Evolutionary conservation across 768 basidiomycete species (phyloP).

Genomic region (Boletus sp.): DNA sequence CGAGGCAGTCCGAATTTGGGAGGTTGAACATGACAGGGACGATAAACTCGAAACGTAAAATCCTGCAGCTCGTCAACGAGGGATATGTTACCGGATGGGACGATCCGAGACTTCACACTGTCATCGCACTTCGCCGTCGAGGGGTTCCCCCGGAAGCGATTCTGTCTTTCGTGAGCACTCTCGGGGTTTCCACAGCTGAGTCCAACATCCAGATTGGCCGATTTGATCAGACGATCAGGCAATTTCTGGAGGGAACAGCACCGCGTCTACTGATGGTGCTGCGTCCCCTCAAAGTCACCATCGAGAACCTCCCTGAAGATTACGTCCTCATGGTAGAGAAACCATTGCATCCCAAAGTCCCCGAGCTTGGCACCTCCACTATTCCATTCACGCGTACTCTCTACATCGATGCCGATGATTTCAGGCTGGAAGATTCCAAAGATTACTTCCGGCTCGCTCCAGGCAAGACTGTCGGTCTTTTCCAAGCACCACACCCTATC

Average conservation of each 20-base stretch:
- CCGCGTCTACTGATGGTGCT: slow-evolving; percentile 91
- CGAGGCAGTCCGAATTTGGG: slow-evolving; percentile 95
- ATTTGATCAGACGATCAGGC: slow-evolving; percentile 87
- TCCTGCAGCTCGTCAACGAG: slow-evolving; percentile 82
- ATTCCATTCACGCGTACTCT: slow-evolving; percentile 87
- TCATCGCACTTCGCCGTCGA: slow-evolving; percentile 91
- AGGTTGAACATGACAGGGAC: slow-evolving; percentile 91
- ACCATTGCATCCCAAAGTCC: slow-evolving; percentile 90
- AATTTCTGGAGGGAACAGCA: slow-evolving; percentile 85
- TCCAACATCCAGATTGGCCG: slow-evolving; percentile 84
- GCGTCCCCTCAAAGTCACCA: slow-evolving; percentile 83
- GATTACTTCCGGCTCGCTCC: slow-evolving; percentile 98
- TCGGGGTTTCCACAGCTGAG: slow-evolving; percentile 88
- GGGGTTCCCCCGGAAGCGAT: slow-evolving; percentile 98
- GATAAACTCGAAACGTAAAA: slow-evolving; percentile 96
- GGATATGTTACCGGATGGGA: slow-evolving; percentile 91
- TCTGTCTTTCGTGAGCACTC: slow-evolving; percentile 83
- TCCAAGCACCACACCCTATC: slow-evolving; percentile 89
- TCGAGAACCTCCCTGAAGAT: slow-evolving; percentile 89
- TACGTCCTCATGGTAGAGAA: slow-evolving; percentile 83
- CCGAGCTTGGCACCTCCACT: slow-evolving; percentile 76
- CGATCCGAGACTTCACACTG: slow-evolving; percentile 94
- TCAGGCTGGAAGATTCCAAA: slow-evolving; percentile 84
- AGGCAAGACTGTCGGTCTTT: slow-evolving; percentile 95
- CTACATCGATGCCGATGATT: slow-evolving; percentile 93